Conservation (phyloP, 805 yeast genomes). For the Starmerella apicola region DNA sequence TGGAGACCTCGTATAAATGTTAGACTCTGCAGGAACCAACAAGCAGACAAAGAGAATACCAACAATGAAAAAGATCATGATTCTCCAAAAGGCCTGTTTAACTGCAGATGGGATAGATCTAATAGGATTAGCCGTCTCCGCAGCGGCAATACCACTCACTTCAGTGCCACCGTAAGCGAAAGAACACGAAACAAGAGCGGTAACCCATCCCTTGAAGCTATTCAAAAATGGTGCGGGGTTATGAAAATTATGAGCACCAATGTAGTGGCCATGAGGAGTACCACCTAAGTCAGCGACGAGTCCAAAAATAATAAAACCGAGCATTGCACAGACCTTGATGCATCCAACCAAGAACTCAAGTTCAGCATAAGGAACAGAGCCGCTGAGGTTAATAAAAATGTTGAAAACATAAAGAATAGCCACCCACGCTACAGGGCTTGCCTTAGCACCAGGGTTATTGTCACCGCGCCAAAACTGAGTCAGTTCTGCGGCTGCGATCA, state of each 20-base stretch:
- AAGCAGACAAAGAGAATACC: slow-evolving; percentile 54
- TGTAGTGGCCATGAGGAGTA: slow-evolving; percentile 44
- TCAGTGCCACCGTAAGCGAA: slow-evolving; percentile 66
- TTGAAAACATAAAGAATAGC: slow-evolving; percentile 44
- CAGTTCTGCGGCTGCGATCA: slow-evolving; percentile 44
- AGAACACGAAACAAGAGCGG: slow-evolving; percentile 46
- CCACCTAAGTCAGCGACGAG: slow-evolving; percentile 46
- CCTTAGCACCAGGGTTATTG: slow-evolving; percentile 27
- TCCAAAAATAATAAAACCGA: slow-evolving; percentile 48
- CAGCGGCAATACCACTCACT: slow-evolving; percentile 57
- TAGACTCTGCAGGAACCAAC: slow-evolving; percentile 46
- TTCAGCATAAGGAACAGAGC: slow-evolving; percentile 52
- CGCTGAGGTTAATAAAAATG: slow-evolving; percentile 38
- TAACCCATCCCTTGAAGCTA: slow-evolving; percentile 50
- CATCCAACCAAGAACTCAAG: slow-evolving; percentile 51
- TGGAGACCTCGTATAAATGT: slow-evolving; percentile 55
- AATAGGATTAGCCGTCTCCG: slow-evolving; percentile 61
- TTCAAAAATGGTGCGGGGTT: slow-evolving; percentile 52
- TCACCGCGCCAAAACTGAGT: slow-evolving; percentile 39
- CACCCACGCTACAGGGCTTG: slow-evolving; percentile 47
- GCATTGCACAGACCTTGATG: slow-evolving; percentile 45
- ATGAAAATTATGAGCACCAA: slow-evolving; percentile 49
- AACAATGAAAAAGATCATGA: slow-evolving; percentile 48
- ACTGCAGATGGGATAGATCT: slow-evolving; percentile 59
- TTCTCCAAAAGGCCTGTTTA: slow-evolving; percentile 56